Percentiles rank a stretch among this genome's conserved stretches.
Evolutionary conservation across 768 basidiomycete genomes (phyloP).

Genomic region (Pisolithus tinctorius): DNA sequence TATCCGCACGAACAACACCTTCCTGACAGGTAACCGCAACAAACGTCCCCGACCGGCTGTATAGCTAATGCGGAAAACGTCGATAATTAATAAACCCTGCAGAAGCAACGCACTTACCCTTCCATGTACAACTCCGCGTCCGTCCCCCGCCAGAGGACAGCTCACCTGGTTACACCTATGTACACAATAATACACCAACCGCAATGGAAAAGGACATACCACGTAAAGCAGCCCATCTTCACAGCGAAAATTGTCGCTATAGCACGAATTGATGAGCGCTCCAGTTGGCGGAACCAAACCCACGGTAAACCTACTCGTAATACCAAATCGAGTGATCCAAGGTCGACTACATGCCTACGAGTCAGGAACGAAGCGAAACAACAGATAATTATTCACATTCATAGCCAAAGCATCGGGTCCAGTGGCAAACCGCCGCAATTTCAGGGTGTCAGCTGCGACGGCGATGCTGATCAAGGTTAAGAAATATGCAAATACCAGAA

Average conservation of each 20-base stretch:
- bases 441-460: constrained; percentile 46
- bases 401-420: constrained; percentile 51
- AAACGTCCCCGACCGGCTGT: constrained; percentile 56
- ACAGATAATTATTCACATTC: constrained; percentile 40
- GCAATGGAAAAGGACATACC: constrained; percentile 32
- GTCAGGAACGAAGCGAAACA: constrained; percentile 2
- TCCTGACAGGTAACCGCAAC: constrained; percentile 79
- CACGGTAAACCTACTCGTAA: constrained; percentile 48
- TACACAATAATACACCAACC: background rate
- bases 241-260: constrained; percentile 67
- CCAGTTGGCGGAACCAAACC: background rate
- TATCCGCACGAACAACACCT: constrained; percentile 62
- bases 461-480: constrained; percentile 40
- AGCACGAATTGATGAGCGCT: constrained; percentile 2
- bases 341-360: constrained; percentile 42
- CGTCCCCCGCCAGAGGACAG: constrained; percentile 57
- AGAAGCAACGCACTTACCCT: constrained; percentile 40
- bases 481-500: background rate
- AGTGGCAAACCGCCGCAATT: constrained; percentile 41
- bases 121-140: constrained; percentile 65
- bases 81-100: background rate
- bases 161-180: constrained; percentile 39
- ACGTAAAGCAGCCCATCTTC: constrained; percentile 78
- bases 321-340: constrained; percentile 78
- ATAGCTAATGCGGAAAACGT: constrained; percentile 41